Base-by-base conservation (phyloP, 768 basidiomycete genomes). In the Rhizopogon rudus region DNA sequence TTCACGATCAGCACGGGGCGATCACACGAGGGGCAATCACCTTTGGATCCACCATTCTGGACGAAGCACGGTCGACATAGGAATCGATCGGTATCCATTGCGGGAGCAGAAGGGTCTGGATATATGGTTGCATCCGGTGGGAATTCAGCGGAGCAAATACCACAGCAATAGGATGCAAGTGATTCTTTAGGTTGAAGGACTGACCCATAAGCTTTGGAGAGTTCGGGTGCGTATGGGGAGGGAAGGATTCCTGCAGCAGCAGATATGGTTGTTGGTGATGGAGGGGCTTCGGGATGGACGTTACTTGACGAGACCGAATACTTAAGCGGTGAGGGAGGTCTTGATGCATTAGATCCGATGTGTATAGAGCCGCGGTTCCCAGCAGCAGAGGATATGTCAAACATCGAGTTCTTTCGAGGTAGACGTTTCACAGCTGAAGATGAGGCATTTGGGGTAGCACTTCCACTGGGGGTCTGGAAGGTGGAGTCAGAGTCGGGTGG, bases 111-210 rank as follows among this genome's bases (percentile, higher is more conserved):
- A 40, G 86, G 87, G 62, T 91, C 86, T 1, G 91, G 91, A 64
- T 91, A 93, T 57, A 93, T 90, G 31, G 91, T 93, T 20, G 87
- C 82, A 66, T 93, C 91, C 2, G 91, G 90, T 37, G 83, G 80
- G 63, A 93, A 93, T 9, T 77, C 73, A 0, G 76, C 68, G 14
- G 75, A 71, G 65, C 91, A 93, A 12, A 82, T 66, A 35, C 79
- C 80, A 65, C 91, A 93, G 3, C 81, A 80, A 62, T 86, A 85
- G 28, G 83, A 79, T 8, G 78, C 67, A n/a, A 92, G 76, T 6
- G 86, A 79, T 63, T 88, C 88, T 60, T 84, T 84, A 22, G 88
- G 82, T 64, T 92, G 91, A 16, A 93, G 73, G 22, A 93, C 80
- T 0, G 91, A 91, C 28, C 91, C 91, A 60, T 91, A 93, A 5